Evolutionary conservation across 164 flowering plant genomes (phyloP).

Genomic region (Stephania yunnanensis): DNA sequence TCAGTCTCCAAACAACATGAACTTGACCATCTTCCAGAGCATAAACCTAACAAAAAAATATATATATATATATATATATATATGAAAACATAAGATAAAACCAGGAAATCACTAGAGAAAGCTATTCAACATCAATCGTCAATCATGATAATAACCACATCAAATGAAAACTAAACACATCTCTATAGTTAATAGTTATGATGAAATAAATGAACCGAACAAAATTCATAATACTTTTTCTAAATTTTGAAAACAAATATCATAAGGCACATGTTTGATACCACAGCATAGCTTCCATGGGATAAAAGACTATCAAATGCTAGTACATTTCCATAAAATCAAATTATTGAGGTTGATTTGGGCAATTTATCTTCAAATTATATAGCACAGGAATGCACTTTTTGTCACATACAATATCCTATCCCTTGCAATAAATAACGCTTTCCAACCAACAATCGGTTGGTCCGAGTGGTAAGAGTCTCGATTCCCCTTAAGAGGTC

Average conservation of each 20-base stretch:
- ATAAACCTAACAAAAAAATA: constrained; percentile 49
- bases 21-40: constrained; percentile 79
- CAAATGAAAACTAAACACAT: background rate
- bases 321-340: too few relatives aligned
- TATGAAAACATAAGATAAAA: background rate
- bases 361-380: too few relatives aligned
- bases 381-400: too few relatives aligned
- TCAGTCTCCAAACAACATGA: constrained; percentile 51
- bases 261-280: background rate
- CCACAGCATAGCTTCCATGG: background rate
- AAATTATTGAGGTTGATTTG: too few relatives aligned
- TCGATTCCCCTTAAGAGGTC: too few relatives aligned
- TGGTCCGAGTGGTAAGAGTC: too few relatives aligned
- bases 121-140: background rate
- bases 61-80: background rate
- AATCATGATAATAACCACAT: background rate
- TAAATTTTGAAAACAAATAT: background rate
- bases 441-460: too few relatives aligned
- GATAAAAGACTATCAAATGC: background rate
- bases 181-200: background rate
- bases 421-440: too few relatives aligned
- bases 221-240: background rate
- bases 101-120: background rate
- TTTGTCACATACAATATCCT: too few relatives aligned
- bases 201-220: background rate